Evolutionary conservation across 371 early-diverging fungal genomes (phyloP).

Genomic region (Apophysomyces ossiformis): DNA sequence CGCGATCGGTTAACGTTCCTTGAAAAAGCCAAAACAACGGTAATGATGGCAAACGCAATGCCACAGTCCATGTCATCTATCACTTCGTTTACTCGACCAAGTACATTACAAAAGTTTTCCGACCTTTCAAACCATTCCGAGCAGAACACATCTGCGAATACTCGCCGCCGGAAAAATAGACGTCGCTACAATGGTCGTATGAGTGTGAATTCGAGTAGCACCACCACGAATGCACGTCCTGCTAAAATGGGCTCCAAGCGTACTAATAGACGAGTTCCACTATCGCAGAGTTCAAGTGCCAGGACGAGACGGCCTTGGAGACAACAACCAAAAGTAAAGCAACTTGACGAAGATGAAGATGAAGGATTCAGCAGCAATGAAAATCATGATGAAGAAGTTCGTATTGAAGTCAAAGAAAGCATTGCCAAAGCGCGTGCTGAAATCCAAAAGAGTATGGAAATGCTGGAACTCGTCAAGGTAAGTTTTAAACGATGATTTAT

Average conservation of each 20-base stretch:
- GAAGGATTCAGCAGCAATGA: conserved; percentile 9
- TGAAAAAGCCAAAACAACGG: conserved; percentile 22
- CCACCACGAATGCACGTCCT: conserved; percentile 14
- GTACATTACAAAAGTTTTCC: conserved; percentile 9
- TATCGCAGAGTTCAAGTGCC: conserved; percentile 26
- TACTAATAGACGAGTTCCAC: conserved; percentile 21
- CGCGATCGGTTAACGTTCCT: conserved; percentile 33
- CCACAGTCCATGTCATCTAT: background rate
- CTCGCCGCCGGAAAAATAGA: conserved; percentile 4
- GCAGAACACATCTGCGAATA: background rate
- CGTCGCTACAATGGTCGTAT: conserved; percentile 3
- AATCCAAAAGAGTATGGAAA: conserved; percentile 52
- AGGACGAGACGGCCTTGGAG: conserved; percentile 14
- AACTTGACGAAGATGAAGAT: background rate
- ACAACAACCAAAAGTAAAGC: conserved; percentile 6
- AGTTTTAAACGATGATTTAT: background rate
- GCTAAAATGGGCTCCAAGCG: conserved; percentile 11
- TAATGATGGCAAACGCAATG: conserved; percentile 19
- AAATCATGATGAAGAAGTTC: conserved; percentile 21
- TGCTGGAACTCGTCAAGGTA: conserved; percentile 53
- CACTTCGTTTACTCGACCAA: conserved; percentile 1
- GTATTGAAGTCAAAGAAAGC: conserved; percentile 45
- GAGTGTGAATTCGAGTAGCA: conserved; percentile 9
- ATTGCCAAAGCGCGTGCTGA: conserved; percentile 60
- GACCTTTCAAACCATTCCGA: background rate